Percentiles rank a stretch among this genome's conserved stretches.
These are phyloP conservation scores for Phoma sp. DNA, from an alignment of 2,329 filamentous ascomycete species.

Conservation along the genomic window DNA sequence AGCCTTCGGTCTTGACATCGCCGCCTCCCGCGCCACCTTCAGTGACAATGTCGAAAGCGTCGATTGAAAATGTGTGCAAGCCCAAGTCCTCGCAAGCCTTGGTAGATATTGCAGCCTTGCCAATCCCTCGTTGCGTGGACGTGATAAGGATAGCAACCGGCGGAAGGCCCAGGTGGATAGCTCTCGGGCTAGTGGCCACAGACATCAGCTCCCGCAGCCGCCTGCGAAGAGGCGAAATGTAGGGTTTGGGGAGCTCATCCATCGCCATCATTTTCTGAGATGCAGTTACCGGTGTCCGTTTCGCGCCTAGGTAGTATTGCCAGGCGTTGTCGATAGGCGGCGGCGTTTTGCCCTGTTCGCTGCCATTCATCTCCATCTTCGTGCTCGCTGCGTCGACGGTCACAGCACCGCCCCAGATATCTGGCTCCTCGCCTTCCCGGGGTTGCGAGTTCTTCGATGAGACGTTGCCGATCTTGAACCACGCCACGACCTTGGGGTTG, in stretches of 20 bases:
- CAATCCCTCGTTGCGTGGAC: constrained; percentile 91
- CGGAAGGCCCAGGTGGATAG: constrained; percentile 85
- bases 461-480: constrained; percentile 85
- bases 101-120: constrained; percentile 81
- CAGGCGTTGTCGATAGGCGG: constrained; percentile 78
- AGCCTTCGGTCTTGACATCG: constrained; percentile 93
- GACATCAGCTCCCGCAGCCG: constrained; percentile 84
- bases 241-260: constrained; percentile 51
- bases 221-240: constrained; percentile 58
- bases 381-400: constrained; percentile 87
- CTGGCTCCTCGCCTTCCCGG: constrained; percentile 67
- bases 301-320: constrained; percentile 88
- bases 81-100: constrained; percentile 88
- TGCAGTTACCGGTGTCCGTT: constrained; percentile 67
- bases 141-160: constrained; percentile 87
- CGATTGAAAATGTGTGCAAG: constrained; percentile 85
- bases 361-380: constrained; percentile 90
- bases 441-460: constrained; percentile 56
- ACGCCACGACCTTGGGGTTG: constrained; percentile 68
- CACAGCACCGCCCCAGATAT: constrained; percentile 84
- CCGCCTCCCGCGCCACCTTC: constrained; percentile 86
- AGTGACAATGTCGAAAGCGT: constrained; percentile 93
- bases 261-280: constrained; percentile 63
- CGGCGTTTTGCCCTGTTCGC: constrained; percentile 81
- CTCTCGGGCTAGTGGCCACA: constrained; percentile 85